Conservation (phyloP, 1,139 yeast genomes). For the Pichia sp. region DNA sequence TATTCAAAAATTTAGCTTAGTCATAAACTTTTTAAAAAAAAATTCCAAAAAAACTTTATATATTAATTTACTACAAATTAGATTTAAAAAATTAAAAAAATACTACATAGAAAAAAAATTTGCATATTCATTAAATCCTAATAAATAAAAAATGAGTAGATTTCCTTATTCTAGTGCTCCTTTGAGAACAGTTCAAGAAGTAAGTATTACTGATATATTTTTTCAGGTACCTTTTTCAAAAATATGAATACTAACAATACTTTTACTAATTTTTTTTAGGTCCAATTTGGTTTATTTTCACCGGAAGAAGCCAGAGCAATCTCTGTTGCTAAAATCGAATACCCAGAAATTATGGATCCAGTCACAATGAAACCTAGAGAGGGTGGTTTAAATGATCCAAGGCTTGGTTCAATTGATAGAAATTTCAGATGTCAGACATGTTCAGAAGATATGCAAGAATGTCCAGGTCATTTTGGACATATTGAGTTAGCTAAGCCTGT, state of each 20-base stretch:
- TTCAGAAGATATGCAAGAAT: slow-evolving; percentile 98
- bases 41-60: slow-evolving; percentile 1
- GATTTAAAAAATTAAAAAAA: slow-evolving; percentile 7
- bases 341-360: slow-evolving; percentile 98
- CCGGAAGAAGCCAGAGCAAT: slow-evolving; percentile 98
- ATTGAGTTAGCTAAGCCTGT: slow-evolving; percentile 98
- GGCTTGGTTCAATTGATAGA: slow-evolving; percentile 95
- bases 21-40: not conserved
- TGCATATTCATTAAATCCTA: slow-evolving; percentile 1
- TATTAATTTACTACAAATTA: slow-evolving; percentile 1
- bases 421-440: slow-evolving; percentile 98
- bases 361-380: slow-evolving; percentile 91
- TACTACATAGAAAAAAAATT: slow-evolving; percentile 6
- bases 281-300: slow-evolving; percentile 94
- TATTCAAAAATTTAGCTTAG: not conserved
- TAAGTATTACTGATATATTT: slow-evolving; percentile 29
- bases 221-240: not conserved
- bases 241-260: slow-evolving; percentile 2
- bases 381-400: slow-evolving; percentile 95
- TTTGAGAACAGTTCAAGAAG: slow-evolving; percentile 92
- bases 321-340: slow-evolving; percentile 94
- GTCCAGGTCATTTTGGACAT: slow-evolving; percentile 99
- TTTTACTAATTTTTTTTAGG: slow-evolving; percentile 31
- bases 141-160: slow-evolving; percentile 28
- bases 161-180: slow-evolving; percentile 98